Percentiles rank a stretch among this genome's conserved stretches.
Evolutionary conservation across 768 basidiomycete species (phyloP).

Genomic region (Boletus reticulatus): DNA sequence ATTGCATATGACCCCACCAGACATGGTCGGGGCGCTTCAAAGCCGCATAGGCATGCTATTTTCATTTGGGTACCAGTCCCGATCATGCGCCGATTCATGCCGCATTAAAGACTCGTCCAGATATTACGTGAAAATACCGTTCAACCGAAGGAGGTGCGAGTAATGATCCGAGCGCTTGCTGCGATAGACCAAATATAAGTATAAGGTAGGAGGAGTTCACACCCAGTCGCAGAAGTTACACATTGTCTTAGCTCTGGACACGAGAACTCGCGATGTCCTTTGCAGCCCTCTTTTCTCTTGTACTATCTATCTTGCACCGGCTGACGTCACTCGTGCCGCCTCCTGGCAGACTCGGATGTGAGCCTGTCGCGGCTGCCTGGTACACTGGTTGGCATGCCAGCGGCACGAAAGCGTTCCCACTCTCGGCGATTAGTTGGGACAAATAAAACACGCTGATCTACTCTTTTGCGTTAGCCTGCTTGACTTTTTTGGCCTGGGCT

Average conservation of each 20-base stretch:
- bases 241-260: not conserved
- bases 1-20: too few relatives aligned
- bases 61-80: too few relatives aligned
- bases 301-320: not conserved
- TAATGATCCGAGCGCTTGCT: not conserved
- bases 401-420: slow-evolving; percentile 42
- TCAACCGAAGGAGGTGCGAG: not conserved
- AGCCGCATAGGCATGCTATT: too few relatives aligned
- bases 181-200: slow-evolving; percentile 3
- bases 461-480: slow-evolving; percentile 53
- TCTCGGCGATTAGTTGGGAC: slow-evolving; percentile 56
- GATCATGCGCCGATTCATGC: too few relatives aligned
- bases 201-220: not conserved
- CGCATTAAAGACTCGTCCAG: too few relatives aligned
- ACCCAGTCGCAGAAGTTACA: not conserved
- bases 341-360: too few relatives aligned
- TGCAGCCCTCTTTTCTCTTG: not conserved
- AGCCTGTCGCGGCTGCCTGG: slow-evolving; percentile 52
- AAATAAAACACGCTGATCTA: slow-evolving; percentile 70
- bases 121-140: too few relatives aligned
- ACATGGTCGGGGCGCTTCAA: too few relatives aligned
- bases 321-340: not conserved
- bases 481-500: not conserved
- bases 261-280: not conserved
- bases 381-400: slow-evolving; percentile 41